phyloP scores from a whole-genome alignment of 2,329 filamentous ascomycete genomes.

The Phialophora expanda region DNA sequence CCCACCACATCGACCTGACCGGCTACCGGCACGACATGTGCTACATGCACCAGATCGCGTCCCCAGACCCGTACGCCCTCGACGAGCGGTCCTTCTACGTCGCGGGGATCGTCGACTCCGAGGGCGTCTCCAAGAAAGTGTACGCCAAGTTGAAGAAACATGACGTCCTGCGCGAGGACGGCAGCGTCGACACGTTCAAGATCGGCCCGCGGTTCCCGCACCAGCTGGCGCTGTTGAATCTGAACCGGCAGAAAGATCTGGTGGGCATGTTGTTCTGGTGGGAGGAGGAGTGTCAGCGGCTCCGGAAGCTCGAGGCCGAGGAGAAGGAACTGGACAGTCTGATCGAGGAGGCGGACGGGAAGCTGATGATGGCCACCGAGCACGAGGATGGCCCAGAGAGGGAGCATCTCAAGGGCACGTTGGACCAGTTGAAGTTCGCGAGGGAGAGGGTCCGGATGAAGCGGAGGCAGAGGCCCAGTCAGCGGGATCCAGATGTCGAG shows the following conservation, averaged over 20 bases:
- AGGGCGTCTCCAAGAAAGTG: constrained; percentile 23
- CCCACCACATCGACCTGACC: constrained; percentile 17
- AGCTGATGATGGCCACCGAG: not conserved
- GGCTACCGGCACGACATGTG: constrained; percentile 32
- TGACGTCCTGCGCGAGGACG: constrained; percentile 23
- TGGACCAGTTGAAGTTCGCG: constrained; percentile 36
- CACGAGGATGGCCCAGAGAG: not conserved
- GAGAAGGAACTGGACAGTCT: constrained; percentile 28
- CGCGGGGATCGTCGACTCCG: constrained; percentile 30
- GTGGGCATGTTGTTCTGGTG: constrained; percentile 37
- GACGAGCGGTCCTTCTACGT: constrained; percentile 35
- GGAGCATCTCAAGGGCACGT: constrained; percentile 13
- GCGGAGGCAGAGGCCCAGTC: constrained; percentile 32
- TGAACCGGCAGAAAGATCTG: constrained; percentile 29
- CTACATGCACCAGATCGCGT: constrained; percentile 36
- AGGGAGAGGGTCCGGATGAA: constrained; percentile 36
- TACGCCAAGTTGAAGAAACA: constrained; percentile 26
- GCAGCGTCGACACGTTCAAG: constrained; percentile 31
- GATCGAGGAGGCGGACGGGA: constrained; percentile 18
- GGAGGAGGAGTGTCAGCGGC: constrained; percentile 36
- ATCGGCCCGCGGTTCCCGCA: constrained; percentile 33
- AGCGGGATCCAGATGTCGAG: constrained; percentile 32
- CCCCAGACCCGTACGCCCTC: constrained; percentile 26
- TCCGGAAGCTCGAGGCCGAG: constrained; percentile 33
- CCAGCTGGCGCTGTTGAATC: constrained; percentile 30